Conservation (phyloP, 441 rosid species). For the Iberis amara region DNA sequence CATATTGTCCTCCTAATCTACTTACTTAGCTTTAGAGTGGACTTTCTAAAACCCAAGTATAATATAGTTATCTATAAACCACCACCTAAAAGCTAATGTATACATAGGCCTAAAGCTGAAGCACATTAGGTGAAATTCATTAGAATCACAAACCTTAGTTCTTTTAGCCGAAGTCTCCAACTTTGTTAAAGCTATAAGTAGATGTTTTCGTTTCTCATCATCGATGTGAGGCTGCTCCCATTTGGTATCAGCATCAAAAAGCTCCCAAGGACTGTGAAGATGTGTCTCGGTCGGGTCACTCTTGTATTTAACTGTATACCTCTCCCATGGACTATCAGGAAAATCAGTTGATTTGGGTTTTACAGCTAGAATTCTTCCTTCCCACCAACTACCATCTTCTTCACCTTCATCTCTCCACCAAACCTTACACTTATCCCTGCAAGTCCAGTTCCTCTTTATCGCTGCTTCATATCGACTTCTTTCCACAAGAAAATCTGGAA, state of each 20-base stretch:
- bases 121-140: neutral
- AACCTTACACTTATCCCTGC: constrained; percentile 88
- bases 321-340: constrained; percentile 98
- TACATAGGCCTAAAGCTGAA: neutral
- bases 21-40: neutral
- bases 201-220: constrained; percentile 43
- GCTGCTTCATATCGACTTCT: constrained; percentile 85
- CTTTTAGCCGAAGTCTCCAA: constrained; percentile 57
- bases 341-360: constrained; percentile 73
- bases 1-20: constrained; percentile 14
- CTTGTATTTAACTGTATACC: constrained; percentile 68
- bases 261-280: constrained; percentile 99
- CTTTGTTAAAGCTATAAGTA: constrained; percentile 50
- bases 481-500: constrained; percentile 96
- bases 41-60: neutral
- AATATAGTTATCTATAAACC: neutral
- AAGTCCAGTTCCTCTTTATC: constrained; percentile 70
- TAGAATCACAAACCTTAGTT: constrained; percentile 46
- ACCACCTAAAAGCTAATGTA: constrained; percentile 1
- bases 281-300: constrained; percentile 70
- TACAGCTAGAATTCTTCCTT: constrained; percentile 68
- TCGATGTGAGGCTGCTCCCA: constrained; percentile 79
- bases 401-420: constrained; percentile 95
- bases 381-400: constrained; percentile 97
- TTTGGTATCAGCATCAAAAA: constrained; percentile 64